These are phyloP conservation scores for Trypanosoma melophagium DNA, from an alignment of 208 protist genomes.

Conservation along the genomic window DNA sequence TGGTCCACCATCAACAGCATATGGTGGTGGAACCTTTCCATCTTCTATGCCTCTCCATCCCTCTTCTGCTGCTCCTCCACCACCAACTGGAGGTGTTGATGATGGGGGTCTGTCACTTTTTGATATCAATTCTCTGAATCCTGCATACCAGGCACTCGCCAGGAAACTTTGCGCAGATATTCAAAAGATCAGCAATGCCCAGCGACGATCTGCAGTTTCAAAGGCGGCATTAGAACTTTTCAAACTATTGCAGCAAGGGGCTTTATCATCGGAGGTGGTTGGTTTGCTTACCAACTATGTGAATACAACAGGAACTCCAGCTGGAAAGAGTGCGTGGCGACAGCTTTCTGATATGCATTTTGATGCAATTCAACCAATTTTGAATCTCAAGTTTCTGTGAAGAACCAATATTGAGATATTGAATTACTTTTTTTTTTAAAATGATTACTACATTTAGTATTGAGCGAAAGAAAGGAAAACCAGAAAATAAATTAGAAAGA, in stretches of 20 bases:
- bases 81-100: conserved; percentile 1
- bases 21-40: not conserved
- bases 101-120: conserved; percentile 20
- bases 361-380: conserved; percentile 46
- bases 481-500: too few species aligned
- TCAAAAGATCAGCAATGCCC: conserved; percentile 39
- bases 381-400: conserved; percentile 62
- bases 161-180: conserved; percentile 32
- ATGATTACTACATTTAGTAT: conserved; percentile 1
- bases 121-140: conserved; percentile 25
- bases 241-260: conserved; percentile 39
- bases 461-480: not conserved
- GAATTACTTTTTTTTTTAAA: conserved; percentile 13
- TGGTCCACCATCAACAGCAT: conserved; percentile 2
- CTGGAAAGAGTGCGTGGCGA: conserved; percentile 41
- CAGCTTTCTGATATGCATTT: conserved; percentile 42
- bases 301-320: conserved; percentile 38
- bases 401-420: not conserved
- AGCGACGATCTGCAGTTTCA: conserved; percentile 43
- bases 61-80: not conserved
- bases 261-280: conserved; percentile 49
- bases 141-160: conserved; percentile 20
- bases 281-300: conserved; percentile 49
- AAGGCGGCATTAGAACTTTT: conserved; percentile 58
- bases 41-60: not conserved